Conservation (phyloP, 2,329 filamentous ascomycete genomes). For the Knufia petricola region DNA sequence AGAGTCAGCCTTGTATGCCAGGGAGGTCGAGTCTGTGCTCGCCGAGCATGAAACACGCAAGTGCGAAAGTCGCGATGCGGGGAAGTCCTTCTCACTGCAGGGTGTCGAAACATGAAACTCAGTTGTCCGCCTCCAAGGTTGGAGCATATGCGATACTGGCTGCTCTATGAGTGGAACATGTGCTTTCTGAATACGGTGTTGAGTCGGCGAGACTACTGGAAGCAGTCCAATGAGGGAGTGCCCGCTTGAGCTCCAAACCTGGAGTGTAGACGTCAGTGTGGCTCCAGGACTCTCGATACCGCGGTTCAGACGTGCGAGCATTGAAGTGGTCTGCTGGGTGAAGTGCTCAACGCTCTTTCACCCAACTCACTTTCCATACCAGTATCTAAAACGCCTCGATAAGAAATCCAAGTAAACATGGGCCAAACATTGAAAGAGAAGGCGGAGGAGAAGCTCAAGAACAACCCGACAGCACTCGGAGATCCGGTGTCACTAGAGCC, state of each 20-base stretch:
- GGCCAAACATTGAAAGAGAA: constrained; percentile 14
- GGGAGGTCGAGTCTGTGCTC: no score
- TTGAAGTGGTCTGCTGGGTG: background rate
- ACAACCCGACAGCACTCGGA: constrained; percentile 32
- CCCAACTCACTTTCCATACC: background rate
- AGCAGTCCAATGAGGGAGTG: background rate
- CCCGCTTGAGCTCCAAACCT: background rate
- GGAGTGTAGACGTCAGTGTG: background rate
- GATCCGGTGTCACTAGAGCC: constrained; percentile 35
- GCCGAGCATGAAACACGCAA: background rate
- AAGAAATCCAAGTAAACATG: constrained; percentile 2
- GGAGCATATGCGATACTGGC: no score
- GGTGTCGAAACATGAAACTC: no score
- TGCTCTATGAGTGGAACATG: no score
- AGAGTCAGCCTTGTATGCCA: background rate
- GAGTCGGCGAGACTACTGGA: background rate
- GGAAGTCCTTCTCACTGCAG: background rate
- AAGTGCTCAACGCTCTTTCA: background rate
- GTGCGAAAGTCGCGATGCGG: background rate
- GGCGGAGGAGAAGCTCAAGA: constrained; percentile 15
- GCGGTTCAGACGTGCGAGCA: background rate
- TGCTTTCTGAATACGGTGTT: background rate
- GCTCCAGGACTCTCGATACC: background rate
- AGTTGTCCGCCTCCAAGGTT: no score
- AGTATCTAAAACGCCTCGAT: no score